phyloP scores from a whole-genome alignment of 441 rosid genomes.

The Aleurites moluccanus region DNA sequence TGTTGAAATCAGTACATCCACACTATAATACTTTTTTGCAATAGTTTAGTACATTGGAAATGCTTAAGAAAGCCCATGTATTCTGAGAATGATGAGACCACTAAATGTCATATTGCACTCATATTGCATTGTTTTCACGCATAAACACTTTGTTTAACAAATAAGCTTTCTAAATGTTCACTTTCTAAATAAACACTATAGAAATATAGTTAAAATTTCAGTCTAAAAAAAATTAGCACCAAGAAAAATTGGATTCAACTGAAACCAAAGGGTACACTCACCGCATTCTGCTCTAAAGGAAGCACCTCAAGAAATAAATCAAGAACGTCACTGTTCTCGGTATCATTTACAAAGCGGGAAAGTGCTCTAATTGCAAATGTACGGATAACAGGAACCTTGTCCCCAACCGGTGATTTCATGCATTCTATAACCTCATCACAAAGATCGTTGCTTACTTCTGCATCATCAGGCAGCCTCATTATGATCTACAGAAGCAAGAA shows the following conservation, averaged over 20 bases:
- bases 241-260: background rate
- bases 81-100: background rate
- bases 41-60: background rate
- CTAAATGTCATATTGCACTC: background rate
- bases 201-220: background rate
- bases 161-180: background rate
- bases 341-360: slow-evolving; percentile 84
- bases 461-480: slow-evolving; percentile 82
- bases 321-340: slow-evolving; percentile 80
- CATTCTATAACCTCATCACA: slow-evolving; percentile 89
- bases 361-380: slow-evolving; percentile 87
- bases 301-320: slow-evolving; percentile 79
- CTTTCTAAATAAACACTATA: background rate
- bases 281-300: slow-evolving; percentile 72
- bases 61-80: background rate
- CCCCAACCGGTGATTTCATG: slow-evolving; percentile 72
- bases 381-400: slow-evolving; percentile 75
- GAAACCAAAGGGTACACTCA: slow-evolving; percentile 33
- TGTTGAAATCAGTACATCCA: background rate
- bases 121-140: background rate
- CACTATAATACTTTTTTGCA: background rate
- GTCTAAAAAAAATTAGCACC: no score
- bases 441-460: slow-evolving; percentile 68
- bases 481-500: slow-evolving; percentile 53
- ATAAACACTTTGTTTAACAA: background rate